Evolutionary conservation across 2,329 filamentous ascomycete genomes (phyloP).

Genomic region (Aspergillus sp.): DNA sequence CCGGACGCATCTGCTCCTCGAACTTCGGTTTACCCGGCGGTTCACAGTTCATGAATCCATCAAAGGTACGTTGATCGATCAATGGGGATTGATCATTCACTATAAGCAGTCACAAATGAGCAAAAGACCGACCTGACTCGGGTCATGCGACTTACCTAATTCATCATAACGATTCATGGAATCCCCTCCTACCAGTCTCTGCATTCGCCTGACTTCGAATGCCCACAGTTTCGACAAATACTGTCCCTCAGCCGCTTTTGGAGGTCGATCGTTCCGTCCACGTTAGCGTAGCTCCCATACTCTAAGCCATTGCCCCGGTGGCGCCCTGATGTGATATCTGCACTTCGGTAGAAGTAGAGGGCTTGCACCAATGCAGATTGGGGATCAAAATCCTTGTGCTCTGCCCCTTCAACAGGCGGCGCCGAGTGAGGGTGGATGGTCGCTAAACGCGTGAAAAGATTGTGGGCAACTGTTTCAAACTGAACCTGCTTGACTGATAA

Average conservation of each 20-base stretch:
- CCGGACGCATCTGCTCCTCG: conserved; percentile 30
- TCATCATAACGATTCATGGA: conserved; percentile 26
- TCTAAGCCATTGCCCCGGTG: conserved; percentile 31
- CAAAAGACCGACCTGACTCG: too few species aligned
- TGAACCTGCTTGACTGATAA: conserved; percentile 42
- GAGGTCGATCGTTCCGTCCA: conserved; percentile 34
- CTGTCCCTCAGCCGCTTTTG: conserved; percentile 30
- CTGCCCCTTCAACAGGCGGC: conserved; percentile 30
- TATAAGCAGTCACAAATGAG: conserved; percentile 12
- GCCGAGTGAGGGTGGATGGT: conserved; percentile 37
- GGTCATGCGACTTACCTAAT: conserved; percentile 22
- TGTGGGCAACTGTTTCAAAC: conserved; percentile 39
- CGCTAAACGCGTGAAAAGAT: conserved; percentile 38
- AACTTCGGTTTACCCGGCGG: conserved; percentile 22
- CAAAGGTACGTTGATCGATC: conserved; percentile 28
- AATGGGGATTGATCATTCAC: conserved; percentile 20
- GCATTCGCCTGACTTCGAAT: conserved; percentile 33
- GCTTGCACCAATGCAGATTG: conserved; percentile 32
- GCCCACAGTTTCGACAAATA: conserved; percentile 34
- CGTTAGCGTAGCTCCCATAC: conserved; percentile 35
- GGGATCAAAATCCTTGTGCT: conserved; percentile 35
- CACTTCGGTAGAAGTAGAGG: conserved; percentile 33
- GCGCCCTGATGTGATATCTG: conserved; percentile 27
- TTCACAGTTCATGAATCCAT: conserved; percentile 35
- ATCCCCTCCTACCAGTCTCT: conserved; percentile 31